A percentile compares a stretch with the other conserved stretches of the same genome.
Evolutionary conservation across 1,284 basidiomycete species (phyloP).

Genomic region (Heterobasidion irregulare): DNA sequence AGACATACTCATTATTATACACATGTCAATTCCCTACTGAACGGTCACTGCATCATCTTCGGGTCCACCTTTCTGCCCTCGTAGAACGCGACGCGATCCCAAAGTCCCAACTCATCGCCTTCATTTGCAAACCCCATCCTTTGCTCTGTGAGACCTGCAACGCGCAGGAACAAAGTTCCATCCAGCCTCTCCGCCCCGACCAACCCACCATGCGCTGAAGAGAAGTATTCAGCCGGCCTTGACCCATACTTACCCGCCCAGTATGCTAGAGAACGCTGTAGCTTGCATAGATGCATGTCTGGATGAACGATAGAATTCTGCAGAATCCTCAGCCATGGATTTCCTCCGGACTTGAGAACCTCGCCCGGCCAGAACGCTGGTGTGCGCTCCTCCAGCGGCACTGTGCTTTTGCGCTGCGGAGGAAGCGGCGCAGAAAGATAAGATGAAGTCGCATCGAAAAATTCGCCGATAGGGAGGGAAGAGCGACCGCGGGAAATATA

Average conservation of each 20-base stretch:
- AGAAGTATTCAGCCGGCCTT: constrained; percentile 25
- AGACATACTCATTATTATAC: no score
- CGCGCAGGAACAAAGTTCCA: constrained; percentile 4
- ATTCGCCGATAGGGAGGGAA: constrained; percentile 23
- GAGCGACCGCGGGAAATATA: constrained; percentile 32
- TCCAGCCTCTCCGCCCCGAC: constrained; percentile 25
- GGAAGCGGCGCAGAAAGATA: constrained; percentile 12
- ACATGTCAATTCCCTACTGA: no score
- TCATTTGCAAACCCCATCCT: constrained; percentile 4
- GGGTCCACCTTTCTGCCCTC: background rate
- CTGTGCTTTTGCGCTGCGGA: constrained; percentile 12
- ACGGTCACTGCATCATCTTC: no score
- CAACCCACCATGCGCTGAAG: constrained; percentile 23
- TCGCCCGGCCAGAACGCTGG: constrained; percentile 7
- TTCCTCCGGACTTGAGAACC: constrained; percentile 22
- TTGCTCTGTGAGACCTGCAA: constrained; percentile 3
- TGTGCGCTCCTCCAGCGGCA: constrained; percentile 17
- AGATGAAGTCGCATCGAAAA: constrained; percentile 20
- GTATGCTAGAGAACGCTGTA: constrained; percentile 48
- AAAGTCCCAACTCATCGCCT: background rate
- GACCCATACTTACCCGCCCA: constrained; percentile 41
- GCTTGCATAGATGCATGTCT: constrained; percentile 57
- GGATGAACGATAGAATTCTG: constrained; percentile 40
- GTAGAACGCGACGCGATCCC: constrained; percentile 3
- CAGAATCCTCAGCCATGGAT: constrained; percentile 48